Evolutionary conservation across 306 rosid species (phyloP).

Genomic region (Canavalia ensiformis): DNA sequence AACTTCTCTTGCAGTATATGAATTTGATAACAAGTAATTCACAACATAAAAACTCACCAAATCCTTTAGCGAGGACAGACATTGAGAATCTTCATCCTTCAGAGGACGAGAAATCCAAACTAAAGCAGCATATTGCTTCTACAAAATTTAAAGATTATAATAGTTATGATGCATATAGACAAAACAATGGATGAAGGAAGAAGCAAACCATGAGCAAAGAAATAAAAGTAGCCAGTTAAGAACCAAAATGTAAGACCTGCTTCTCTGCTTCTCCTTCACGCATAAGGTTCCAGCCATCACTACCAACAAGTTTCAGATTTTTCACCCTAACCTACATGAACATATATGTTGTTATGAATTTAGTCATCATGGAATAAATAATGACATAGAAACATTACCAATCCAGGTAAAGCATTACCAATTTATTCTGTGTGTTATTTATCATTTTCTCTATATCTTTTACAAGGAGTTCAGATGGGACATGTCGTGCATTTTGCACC

Average conservation of each 20-base stretch:
- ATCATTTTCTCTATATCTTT: slow-evolving; percentile 68
- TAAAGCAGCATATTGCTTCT: slow-evolving; percentile 94
- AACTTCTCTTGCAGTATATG: slow-evolving; percentile 13
- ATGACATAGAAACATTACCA: slow-evolving; percentile 21
- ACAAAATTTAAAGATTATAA: slow-evolving; percentile 45
- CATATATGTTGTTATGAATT: slow-evolving; percentile 29
- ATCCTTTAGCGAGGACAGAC: slow-evolving; percentile 64
- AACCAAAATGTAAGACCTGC: slow-evolving; percentile 66
- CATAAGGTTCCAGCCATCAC: slow-evolving; percentile 85
- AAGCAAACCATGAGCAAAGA: slow-evolving; percentile 13
- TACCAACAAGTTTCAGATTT: slow-evolving; percentile 80
- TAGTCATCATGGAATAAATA: slow-evolving; percentile 35
- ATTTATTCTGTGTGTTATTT: slow-evolving; percentile 66
- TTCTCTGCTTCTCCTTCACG: slow-evolving; percentile 96
- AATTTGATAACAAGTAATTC: slow-evolving; percentile 27
- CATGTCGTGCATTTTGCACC: slow-evolving; percentile 73
- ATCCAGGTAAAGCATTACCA: slow-evolving; percentile 65
- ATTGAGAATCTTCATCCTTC: slow-evolving; percentile 68
- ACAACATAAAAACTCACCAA: slow-evolving; percentile 47
- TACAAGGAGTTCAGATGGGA: slow-evolving; percentile 67
- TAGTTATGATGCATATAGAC: slow-evolving; percentile 5
- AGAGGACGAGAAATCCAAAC: slow-evolving; percentile 91
- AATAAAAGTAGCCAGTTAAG: slow-evolving; percentile 25
- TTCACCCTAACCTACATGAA: slow-evolving; percentile 76
- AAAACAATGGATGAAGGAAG: slow-evolving; percentile 8